These are phyloP conservation scores for Pseudogymnoascus sp. DNA, from an alignment of 2,329 filamentous ascomycete species.

Conservation along the genomic window DNA sequence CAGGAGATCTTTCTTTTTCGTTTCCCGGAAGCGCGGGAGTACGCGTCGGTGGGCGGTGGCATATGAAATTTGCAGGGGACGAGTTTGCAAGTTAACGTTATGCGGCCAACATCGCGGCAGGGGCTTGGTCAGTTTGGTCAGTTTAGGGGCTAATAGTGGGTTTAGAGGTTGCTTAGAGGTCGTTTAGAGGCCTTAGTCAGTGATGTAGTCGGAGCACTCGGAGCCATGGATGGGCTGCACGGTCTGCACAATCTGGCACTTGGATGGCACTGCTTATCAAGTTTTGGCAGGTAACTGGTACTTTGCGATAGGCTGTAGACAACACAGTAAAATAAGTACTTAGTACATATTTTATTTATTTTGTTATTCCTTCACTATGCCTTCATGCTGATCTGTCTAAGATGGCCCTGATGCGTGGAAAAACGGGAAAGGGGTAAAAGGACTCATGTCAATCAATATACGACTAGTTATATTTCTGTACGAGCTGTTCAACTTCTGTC, in stretches of 20 bases:
- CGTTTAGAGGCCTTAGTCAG: not conserved
- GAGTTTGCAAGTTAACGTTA: not conserved
- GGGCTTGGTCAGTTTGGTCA: not conserved
- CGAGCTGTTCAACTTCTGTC: not conserved
- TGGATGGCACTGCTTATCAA: not conserved
- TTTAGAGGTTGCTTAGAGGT: not conserved
- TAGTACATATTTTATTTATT: not conserved
- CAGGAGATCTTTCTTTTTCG: slow-evolving; percentile 4
- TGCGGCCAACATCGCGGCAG: not conserved
- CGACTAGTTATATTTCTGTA: not conserved
- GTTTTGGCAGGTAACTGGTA: not conserved
- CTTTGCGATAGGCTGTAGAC: not conserved
- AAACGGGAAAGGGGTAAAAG: not conserved
- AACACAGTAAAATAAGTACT: not conserved
- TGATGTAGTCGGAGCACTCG: not conserved
- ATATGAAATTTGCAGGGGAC: slow-evolving; percentile 7
- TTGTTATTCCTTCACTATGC: not conserved
- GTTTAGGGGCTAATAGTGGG: not conserved
- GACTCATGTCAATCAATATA: not conserved
- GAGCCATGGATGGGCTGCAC: not conserved
- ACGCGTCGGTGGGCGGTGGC: not conserved
- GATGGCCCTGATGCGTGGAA: not conserved
- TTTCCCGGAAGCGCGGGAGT: slow-evolving; percentile 4
- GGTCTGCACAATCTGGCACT: not conserved
- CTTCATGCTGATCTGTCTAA: not conserved